Percentiles rank a stretch among this genome's conserved stretches.
phyloP scores from a whole-genome alignment of 805 yeast species.

The Metschnikowia noctiluminum region DNA sequence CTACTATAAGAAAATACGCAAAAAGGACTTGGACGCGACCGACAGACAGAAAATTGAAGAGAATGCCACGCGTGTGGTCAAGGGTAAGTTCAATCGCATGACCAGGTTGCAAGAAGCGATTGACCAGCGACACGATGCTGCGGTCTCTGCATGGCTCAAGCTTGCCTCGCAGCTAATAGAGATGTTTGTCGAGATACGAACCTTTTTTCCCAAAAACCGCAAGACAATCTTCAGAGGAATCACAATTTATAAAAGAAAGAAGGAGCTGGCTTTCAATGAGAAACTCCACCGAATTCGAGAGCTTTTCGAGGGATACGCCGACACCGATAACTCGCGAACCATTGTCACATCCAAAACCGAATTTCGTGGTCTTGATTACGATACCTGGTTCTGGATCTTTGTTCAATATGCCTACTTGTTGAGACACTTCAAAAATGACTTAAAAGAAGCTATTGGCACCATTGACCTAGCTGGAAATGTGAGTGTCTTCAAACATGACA shows the following conservation, averaged over 20 bases:
- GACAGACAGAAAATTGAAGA: conserved; percentile 57
- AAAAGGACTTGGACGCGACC: conserved; percentile 27
- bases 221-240: conserved; percentile 68
- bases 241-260: conserved; percentile 56
- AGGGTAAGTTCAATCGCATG: conserved; percentile 54
- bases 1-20: conserved; percentile 11
- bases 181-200: conserved; percentile 71
- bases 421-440: conserved; percentile 63
- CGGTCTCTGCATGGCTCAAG: conserved; percentile 77
- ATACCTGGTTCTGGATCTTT: conserved; percentile 81
- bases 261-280: conserved; percentile 66
- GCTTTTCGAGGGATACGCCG: conserved; percentile 55
- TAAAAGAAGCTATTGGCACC: conserved; percentile 47
- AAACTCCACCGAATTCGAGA: conserved; percentile 65
- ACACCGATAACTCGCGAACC: conserved; percentile 27
- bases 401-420: conserved; percentile 73
- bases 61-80: conserved; percentile 53
- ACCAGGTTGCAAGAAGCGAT: conserved; percentile 43
- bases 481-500: conserved; percentile 71
- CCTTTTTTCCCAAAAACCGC: conserved; percentile 75
- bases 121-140: conserved; percentile 45
- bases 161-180: conserved; percentile 80
- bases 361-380: conserved; percentile 73
- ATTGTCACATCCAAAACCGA: conserved; percentile 50
- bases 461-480: conserved; percentile 73